Conservation (phyloP, 768 basidiomycete genomes). For the Pholiota molesta region DNA sequence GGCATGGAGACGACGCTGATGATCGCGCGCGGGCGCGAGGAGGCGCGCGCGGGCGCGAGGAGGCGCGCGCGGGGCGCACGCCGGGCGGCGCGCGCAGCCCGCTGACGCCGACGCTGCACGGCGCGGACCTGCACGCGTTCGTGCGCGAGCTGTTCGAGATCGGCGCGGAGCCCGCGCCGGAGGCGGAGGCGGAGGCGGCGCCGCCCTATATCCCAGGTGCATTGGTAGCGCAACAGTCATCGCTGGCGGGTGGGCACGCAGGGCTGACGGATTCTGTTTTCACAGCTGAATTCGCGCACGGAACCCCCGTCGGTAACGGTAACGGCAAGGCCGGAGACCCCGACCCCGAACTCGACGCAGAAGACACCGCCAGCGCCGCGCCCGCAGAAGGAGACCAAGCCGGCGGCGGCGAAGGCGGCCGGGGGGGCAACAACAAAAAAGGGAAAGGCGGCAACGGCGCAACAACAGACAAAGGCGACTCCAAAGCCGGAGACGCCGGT, state of each 20-base stretch:
- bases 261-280: not conserved
- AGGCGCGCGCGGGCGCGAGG: constrained; percentile 37
- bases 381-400: constrained; percentile 3
- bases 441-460: constrained; percentile 15
- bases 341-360: constrained; percentile 16
- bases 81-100: constrained; percentile 38
- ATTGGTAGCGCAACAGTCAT: constrained; percentile 29
- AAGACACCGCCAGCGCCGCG: constrained; percentile 10
- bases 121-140: constrained; percentile 34
- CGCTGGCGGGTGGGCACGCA: constrained; percentile 15
- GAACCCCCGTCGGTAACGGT: not conserved
- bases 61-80: constrained; percentile 30
- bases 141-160: constrained; percentile 33
- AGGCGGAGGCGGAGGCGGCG: constrained; percentile 8
- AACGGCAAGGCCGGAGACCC: constrained; percentile 10
- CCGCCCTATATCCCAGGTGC: constrained; percentile 32
- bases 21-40: constrained; percentile 58
- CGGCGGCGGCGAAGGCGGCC: not conserved
- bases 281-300: no score
- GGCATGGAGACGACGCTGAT: constrained; percentile 57
- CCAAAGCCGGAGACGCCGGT: constrained; percentile 9
- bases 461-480: constrained; percentile 7
- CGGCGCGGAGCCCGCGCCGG: not conserved
- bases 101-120: constrained; percentile 32
- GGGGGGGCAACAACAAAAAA: constrained; percentile 10